Base-by-base conservation (phyloP, 139 green algal genomes). In the Astrephomene gubernaculifera region DNA sequence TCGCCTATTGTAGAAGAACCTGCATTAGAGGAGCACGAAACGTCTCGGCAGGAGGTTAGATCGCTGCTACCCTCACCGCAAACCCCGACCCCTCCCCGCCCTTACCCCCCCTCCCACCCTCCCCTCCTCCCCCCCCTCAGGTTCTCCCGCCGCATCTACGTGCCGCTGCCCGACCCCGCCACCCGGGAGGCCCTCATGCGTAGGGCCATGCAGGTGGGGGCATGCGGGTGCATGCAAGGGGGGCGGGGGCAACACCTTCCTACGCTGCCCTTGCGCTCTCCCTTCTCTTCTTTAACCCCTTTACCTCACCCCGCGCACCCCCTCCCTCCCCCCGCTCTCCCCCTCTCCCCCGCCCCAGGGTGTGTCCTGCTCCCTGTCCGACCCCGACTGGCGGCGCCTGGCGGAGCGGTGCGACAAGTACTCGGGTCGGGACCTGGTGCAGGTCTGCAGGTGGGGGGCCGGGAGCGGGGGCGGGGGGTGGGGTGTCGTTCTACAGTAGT, bases 111-210 rank as follows among this genome's bases (percentile, higher is more conserved):
- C 14, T 12, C 2, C 65, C 39, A 57, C 22, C 39, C 39, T 54
- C 39, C 6, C 39, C 31, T 4, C 14, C 44, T 45, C 4, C 71
- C 44, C 8, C 41, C 1, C 81, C 25, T 0, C 86, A 89, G 87
- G 36, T 91, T 93, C 52, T 69, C 90, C 22, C 80, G 87, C 17
- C 85, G 90, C 54, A 82, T 93, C 53, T 86, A 90, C 41, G 90
- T 93, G n/a, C 90, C 87, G 36, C 79, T 91, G 52, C 90, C 90
- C 24, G 90, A 93, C 71, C 68, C 73, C 38, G 35, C 67, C 41
- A 86, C 86, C 7, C 82, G 90, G 2, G 70, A 78, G 38, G 39
- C 76, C 19, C 73, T 93, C 39, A 63, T 91, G 53, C 41, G 82
- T 21, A 57, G 79, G 19, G 69, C 87, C 61, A 79, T 93, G 86